phyloP scores from a whole-genome alignment of 306 rosid species.

The Pyrus communis region DNA sequence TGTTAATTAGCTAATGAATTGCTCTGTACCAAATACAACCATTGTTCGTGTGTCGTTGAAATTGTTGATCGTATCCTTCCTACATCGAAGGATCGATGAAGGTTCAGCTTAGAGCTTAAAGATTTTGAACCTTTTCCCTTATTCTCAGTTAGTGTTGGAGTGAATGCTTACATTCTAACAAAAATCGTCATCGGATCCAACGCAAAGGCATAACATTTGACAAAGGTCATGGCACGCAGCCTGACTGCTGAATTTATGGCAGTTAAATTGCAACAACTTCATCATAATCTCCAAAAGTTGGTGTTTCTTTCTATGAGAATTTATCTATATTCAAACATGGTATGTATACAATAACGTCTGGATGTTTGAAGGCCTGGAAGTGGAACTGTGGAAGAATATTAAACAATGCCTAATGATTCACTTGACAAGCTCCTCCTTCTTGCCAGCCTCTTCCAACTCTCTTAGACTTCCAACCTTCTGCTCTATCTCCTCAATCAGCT shows the following conservation, averaged over 20 bases:
- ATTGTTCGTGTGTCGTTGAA: not conserved
- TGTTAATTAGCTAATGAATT: too few relatives aligned
- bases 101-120: not conserved
- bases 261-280: not conserved
- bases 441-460: conserved; percentile 71
- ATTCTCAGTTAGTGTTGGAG: too few relatives aligned
- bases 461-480: conserved; percentile 72
- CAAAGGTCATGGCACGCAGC: not conserved
- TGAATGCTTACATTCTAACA: not conserved
- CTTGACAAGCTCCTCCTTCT: conserved; percentile 39
- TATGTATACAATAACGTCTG: not conserved
- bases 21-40: too few relatives aligned
- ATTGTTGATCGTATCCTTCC: not conserved
- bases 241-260: not conserved
- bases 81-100: not conserved
- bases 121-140: too few relatives aligned
- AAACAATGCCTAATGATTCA: conserved; percentile 3
- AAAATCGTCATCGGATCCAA: not conserved
- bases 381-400: not conserved
- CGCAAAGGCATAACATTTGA: not conserved
- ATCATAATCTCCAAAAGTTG: not conserved
- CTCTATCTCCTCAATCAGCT: conserved; percentile 83
- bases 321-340: not conserved
- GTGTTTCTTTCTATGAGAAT: not conserved
- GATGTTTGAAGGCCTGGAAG: not conserved